Evolutionary conservation across 1,284 basidiomycete species (phyloP).

Genomic region (Heterobasidion parviporum): DNA sequence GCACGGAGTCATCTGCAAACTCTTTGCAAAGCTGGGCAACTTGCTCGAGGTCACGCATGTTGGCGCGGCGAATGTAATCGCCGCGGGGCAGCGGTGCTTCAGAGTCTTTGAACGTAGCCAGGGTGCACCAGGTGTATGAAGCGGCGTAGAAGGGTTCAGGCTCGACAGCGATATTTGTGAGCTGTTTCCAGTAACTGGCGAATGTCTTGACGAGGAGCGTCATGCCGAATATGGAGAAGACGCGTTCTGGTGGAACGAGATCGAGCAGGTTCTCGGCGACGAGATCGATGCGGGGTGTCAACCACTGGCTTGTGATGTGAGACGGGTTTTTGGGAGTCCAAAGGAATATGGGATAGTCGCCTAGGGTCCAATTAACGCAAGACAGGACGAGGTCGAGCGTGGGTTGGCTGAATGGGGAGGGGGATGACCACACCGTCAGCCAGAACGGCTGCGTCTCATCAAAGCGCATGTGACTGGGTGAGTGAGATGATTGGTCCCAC

Average conservation of each 20-base stretch:
- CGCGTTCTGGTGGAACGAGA: slow-evolving; percentile 32
- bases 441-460: slow-evolving; percentile 29
- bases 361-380: slow-evolving; percentile 34
- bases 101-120: slow-evolving; percentile 25
- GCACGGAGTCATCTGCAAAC: slow-evolving; percentile 38
- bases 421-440: slow-evolving; percentile 40
- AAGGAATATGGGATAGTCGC: slow-evolving; percentile 45
- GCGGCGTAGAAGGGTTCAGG: slow-evolving; percentile 37
- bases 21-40: slow-evolving; percentile 37
- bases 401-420: slow-evolving; percentile 19
- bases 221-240: slow-evolving; percentile 39
- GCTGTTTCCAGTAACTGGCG: slow-evolving; percentile 26
- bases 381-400: slow-evolving; percentile 39
- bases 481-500: slow-evolving; percentile 12
- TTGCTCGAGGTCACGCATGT: slow-evolving; percentile 22
- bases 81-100: slow-evolving; percentile 13
- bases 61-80: slow-evolving; percentile 25
- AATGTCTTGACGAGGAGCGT: slow-evolving; percentile 29
- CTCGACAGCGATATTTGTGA: slow-evolving; percentile 25
- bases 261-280: slow-evolving; percentile 27
- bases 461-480: slow-evolving; percentile 3
- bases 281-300: slow-evolving; percentile 24
- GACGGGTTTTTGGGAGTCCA: slow-evolving; percentile 30
- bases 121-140: slow-evolving; percentile 31
- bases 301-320: slow-evolving; percentile 24